Conservation (phyloP, 2,329 filamentous ascomycete species). For the Monosporascus cannonballus region DNA sequence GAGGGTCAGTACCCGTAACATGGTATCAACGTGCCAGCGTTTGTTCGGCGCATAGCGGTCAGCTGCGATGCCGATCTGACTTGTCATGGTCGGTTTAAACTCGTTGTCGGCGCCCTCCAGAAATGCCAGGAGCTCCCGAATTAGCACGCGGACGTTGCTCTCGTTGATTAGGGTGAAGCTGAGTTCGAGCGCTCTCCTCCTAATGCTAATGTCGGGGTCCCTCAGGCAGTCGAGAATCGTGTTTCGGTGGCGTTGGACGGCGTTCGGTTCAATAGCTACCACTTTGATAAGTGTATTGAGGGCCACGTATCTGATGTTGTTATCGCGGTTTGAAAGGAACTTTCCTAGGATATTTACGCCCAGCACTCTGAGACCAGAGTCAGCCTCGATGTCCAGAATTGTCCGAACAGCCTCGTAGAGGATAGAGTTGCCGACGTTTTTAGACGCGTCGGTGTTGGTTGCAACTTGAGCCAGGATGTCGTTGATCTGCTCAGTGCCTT, state of each 20-base stretch:
- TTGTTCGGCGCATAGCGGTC: constrained; percentile 96
- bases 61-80: constrained; percentile 93
- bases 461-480: constrained; percentile 96
- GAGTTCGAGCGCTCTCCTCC: constrained; percentile 88
- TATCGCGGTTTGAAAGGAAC: constrained; percentile 96
- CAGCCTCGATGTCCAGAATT: constrained; percentile 96
- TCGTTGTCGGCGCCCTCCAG: constrained; percentile 96
- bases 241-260: constrained; percentile 93
- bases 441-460: constrained; percentile 95
- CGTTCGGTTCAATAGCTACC: constrained; percentile 95
- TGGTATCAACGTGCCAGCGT: constrained; percentile 97
- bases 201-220: constrained; percentile 96
- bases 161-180: constrained; percentile 99
- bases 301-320: constrained; percentile 98
- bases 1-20: constrained; percentile 86
- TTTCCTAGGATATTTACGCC: constrained; percentile 98
- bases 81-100: constrained; percentile 98
- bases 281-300: constrained; percentile 97
- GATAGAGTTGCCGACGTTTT: constrained; percentile 98
- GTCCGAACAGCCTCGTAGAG: constrained; percentile 95
- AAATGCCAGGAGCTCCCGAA: constrained; percentile 89
- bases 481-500: constrained; percentile 95
- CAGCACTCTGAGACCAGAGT: constrained; percentile 86
- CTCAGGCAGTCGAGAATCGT: constrained; percentile 94
- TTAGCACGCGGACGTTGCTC: constrained; percentile 86